Conservation (phyloP, 345 rosid genomes). For the Turnera subulata region DNA sequence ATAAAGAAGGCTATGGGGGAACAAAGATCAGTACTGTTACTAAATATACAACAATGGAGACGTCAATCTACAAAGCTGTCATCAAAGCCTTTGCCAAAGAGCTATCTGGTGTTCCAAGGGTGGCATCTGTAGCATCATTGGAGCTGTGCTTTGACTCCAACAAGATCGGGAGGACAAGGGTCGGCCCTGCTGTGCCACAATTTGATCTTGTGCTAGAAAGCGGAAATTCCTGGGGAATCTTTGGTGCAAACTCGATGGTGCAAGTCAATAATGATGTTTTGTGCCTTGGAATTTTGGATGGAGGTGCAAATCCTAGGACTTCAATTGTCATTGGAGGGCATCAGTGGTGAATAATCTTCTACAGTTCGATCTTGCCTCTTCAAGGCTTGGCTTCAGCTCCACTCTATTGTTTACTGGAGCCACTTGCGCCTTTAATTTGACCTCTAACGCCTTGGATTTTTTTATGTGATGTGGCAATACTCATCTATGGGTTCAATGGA, state of each 20-base stretch:
- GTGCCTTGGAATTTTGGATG: slow-evolving; percentile 18
- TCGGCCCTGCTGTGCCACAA: slow-evolving; percentile 12
- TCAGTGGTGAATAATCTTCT: too few relatives aligned
- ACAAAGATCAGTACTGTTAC: slow-evolving; percentile 20
- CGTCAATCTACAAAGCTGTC: slow-evolving; percentile 15
- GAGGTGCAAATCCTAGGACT: slow-evolving; percentile 17
- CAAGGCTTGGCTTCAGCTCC: slow-evolving; percentile 25
- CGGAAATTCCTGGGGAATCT: neutral
- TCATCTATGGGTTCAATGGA: too few relatives aligned
- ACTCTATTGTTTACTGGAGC: slow-evolving; percentile 3
- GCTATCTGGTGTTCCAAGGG: slow-evolving; percentile 3
- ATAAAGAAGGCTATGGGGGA: slow-evolving; percentile 16
- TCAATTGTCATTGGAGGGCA: slow-evolving; percentile 25
- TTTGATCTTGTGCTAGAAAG: slow-evolving; percentile 15
- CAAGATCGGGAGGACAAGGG: neutral
- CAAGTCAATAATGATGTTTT: neutral
- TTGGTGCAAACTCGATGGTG: slow-evolving; percentile 14
- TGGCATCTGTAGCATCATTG: slow-evolving; percentile 10
- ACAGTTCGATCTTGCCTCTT: slow-evolving; percentile 25
- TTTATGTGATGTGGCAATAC: too few relatives aligned
- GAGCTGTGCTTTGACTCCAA: slow-evolving; percentile 7
- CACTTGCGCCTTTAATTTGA: slow-evolving; percentile 19
- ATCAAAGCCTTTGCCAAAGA: slow-evolving; percentile 8
- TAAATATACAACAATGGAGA: slow-evolving; percentile 23
- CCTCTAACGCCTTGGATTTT: too few relatives aligned